These are phyloP conservation scores for Nitzschia sp. DNA, from an alignment of 108 stramenopile genomes.

Conservation along the genomic window DNA sequence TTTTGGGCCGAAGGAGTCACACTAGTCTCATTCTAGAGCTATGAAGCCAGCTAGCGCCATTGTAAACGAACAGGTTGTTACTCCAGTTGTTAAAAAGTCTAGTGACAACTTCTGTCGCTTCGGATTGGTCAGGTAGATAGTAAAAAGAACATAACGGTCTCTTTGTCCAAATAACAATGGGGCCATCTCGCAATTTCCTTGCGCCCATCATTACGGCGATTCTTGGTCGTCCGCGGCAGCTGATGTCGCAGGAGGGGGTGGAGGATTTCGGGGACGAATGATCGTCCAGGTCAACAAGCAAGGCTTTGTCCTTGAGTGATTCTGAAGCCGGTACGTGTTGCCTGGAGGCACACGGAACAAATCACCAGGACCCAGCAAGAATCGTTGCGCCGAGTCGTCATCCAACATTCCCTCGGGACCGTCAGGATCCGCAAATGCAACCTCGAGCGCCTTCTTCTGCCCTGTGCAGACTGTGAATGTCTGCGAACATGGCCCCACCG, in stretches of 20 bases:
- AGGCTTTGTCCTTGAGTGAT: slow-evolving; percentile 77
- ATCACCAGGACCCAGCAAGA: slow-evolving; percentile 88
- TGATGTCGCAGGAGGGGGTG: too few species aligned
- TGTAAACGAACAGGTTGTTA: too few species aligned
- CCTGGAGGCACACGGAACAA: slow-evolving; percentile 94
- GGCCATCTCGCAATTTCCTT: too few species aligned
- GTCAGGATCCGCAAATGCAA: slow-evolving; percentile 81
- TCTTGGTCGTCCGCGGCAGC: background rate
- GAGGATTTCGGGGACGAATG: slow-evolving; percentile 52
- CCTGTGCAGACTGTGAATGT: slow-evolving; percentile 84
- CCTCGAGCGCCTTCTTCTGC: slow-evolving; percentile 80
- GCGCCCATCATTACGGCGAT: background rate
- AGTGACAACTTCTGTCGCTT: too few species aligned
- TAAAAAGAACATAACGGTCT: too few species aligned
- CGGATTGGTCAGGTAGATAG: too few species aligned
- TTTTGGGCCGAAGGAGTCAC: too few species aligned
- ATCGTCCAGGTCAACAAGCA: slow-evolving; percentile 91
- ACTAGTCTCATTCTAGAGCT: too few species aligned
- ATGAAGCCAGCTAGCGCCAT: too few species aligned
- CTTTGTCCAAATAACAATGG: too few species aligned
- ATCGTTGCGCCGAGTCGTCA: slow-evolving; percentile 83
- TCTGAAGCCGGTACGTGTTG: slow-evolving; percentile 91
- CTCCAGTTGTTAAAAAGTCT: too few species aligned
- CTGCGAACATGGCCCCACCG: slow-evolving; percentile 84
- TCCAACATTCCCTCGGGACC: slow-evolving; percentile 70